A percentile compares a stretch with the other conserved stretches of the same genome.
These are phyloP conservation scores for Hypoxylon cercidicola DNA, from an alignment of 495 filamentous ascomycete genomes.

Conservation along the genomic window DNA sequence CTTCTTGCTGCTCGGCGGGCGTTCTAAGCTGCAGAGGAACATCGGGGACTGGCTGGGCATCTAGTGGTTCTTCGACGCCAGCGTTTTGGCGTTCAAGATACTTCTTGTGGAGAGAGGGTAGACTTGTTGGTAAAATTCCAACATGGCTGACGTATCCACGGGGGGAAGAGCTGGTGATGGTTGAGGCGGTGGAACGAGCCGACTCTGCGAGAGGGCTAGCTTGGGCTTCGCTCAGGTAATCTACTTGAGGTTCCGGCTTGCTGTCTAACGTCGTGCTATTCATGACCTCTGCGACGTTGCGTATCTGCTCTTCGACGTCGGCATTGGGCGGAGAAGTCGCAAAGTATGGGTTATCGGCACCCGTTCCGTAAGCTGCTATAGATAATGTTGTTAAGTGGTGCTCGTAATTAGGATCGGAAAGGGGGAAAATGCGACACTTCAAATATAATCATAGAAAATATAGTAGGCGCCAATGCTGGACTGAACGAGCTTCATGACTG, in stretches of 20 bases:
- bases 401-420: neutral
- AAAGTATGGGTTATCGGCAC: slow-evolving; percentile 51
- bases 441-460: slow-evolving; percentile 8
- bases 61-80: slow-evolving; percentile 51
- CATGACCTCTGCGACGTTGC: slow-evolving; percentile 40
- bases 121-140: slow-evolving; percentile 86
- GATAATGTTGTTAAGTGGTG: slow-evolving; percentile 11
- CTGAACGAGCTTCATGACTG: neutral
- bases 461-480: slow-evolving; percentile 1
- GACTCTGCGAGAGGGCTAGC: slow-evolving; percentile 50
- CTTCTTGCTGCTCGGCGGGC: slow-evolving; percentile 79
- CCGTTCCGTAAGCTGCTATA: slow-evolving; percentile 47
- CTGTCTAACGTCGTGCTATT: slow-evolving; percentile 18
- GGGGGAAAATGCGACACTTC: neutral
- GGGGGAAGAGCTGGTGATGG: slow-evolving; percentile 56
- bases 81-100: slow-evolving; percentile 80
- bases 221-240: slow-evolving; percentile 36
- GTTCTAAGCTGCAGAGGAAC: slow-evolving; percentile 65
- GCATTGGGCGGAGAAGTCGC: slow-evolving; percentile 49
- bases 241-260: slow-evolving; percentile 12
- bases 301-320: slow-evolving; percentile 45
- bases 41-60: slow-evolving; percentile 56
- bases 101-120: slow-evolving; percentile 88
- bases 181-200: slow-evolving; percentile 55
- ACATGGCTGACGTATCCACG: slow-evolving; percentile 79